phyloP scores from a whole-genome alignment of 2,329 filamentous ascomycete species.

The Penicillium sp. region DNA sequence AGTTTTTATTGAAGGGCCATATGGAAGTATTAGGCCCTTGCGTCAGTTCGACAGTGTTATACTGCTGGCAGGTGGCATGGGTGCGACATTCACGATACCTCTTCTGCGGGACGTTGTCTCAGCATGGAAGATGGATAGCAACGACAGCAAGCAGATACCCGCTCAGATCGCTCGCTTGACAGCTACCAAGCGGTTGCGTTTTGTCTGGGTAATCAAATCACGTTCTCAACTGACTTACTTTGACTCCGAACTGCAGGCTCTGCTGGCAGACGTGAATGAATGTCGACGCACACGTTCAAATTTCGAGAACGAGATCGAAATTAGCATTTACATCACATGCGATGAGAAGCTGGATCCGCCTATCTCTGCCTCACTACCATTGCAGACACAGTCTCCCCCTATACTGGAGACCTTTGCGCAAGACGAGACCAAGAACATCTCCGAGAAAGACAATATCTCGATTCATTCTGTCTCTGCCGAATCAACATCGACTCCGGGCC shows the following conservation, averaged over 20 bases:
- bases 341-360: constrained; percentile 45
- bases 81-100: constrained; percentile 58
- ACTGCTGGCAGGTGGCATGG: constrained; percentile 59
- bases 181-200: constrained; percentile 52
- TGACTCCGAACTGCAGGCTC: constrained; percentile 47
- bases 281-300: constrained; percentile 31
- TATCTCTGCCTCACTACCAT: constrained; percentile 26
- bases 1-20: constrained; percentile 55
- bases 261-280: constrained; percentile 44
- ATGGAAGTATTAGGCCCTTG: constrained; percentile 51
- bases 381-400: background rate
- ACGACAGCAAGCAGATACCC: background rate
- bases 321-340: constrained; percentile 57
- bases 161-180: constrained; percentile 24
- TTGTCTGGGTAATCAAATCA: constrained; percentile 61
- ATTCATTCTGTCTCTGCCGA: constrained; percentile 13
- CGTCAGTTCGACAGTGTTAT: constrained; percentile 61
- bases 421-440: constrained; percentile 9
- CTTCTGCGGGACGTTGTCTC: constrained; percentile 56
- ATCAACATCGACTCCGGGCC: constrained; percentile 8
- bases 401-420: background rate
- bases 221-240: constrained; percentile 55
- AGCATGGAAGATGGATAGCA: constrained; percentile 42
- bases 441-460: constrained; percentile 27
- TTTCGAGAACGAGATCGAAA: constrained; percentile 46